Base-by-base conservation (phyloP, 768 basidiomycete genomes). In the Macrolepiota dolichaula region DNA sequence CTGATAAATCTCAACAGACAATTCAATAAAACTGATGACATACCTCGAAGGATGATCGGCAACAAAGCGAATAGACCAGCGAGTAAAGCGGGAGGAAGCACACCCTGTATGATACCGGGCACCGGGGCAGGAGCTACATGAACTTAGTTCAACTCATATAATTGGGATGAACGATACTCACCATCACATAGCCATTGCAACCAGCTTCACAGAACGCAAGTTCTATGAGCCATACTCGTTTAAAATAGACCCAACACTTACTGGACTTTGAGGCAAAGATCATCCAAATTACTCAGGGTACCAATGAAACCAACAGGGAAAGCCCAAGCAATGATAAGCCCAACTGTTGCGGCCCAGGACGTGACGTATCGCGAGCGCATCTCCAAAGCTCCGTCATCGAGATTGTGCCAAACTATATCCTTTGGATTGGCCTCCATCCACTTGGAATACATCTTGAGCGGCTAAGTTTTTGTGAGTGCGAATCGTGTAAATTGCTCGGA, bases 241-340 rank as follows among this genome's bases (percentile, higher is more conserved):
- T 11, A 25, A 35, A 22, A 40, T 2, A 59, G 50, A 13, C 12
- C 36, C 32, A 15, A 44, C 19, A 76, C 79, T 63, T 57, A 82
- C 78, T 71, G 66, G 24, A 81, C 78, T 52, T 77, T 77, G 13
- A 60, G 60, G 66, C 85, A 85, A 10, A 91, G 75, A 10, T 79
- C 74, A 42, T 76, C 73, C 40, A 89, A 69, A 63, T 85, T 88
- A 62, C 85, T 87, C 60, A 90, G 71, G 2, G 81, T 77, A 65
- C 87, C 87, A 62, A 89, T 83, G 66, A 88, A 86, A 0, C 80
- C 78, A 38, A 85, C 86, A 1, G 88, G 88, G 68, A 87, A 82
- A 1, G 81, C 76, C 87, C 87, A 91, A 11, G 78, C 70, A 36
- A 89, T 69, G 62, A 90, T 85, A 17, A 90, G 72, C 4, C 81